These are phyloP conservation scores for Aspergillus glaucus DNA, from an alignment of 2,329 filamentous ascomycete genomes.

Conservation along the genomic window DNA sequence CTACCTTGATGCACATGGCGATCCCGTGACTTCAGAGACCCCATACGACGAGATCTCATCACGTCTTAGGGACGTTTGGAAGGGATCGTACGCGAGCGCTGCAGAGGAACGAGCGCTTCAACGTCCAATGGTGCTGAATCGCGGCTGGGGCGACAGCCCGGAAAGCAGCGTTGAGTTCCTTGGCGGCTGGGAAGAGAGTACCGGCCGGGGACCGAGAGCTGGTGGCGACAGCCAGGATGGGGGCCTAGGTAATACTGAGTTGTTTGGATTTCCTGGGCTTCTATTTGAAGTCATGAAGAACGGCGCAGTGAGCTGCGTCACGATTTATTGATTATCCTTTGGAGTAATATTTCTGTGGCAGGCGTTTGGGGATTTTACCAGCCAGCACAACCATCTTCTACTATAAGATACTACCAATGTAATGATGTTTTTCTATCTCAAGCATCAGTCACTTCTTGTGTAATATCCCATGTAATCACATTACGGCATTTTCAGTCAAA, in stretches of 20 bases:
- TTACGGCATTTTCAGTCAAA: neutral
- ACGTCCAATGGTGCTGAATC: slow-evolving; percentile 74
- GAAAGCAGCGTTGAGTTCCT: slow-evolving; percentile 82
- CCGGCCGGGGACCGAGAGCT: slow-evolving; percentile 39
- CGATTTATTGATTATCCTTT: slow-evolving; percentile 59
- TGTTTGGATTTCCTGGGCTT: slow-evolving; percentile 89
- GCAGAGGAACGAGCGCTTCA: slow-evolving; percentile 50
- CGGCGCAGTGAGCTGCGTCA: slow-evolving; percentile 79
- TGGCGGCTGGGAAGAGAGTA: slow-evolving; percentile 77
- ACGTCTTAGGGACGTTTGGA: slow-evolving; percentile 64
- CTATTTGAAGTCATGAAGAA: slow-evolving; percentile 96
- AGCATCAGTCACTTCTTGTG: neutral
- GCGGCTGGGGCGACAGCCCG: slow-evolving; percentile 86
- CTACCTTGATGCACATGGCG: slow-evolving; percentile 38
- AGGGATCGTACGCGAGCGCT: slow-evolving; percentile 53
- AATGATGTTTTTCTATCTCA: neutral
- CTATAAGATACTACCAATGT: neutral
- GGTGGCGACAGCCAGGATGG: slow-evolving; percentile 40
- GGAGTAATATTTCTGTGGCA: neutral
- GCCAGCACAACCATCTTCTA: neutral
- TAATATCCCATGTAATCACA: neutral
- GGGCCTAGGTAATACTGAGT: slow-evolving; percentile 65
- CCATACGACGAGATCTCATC: slow-evolving; percentile 67
- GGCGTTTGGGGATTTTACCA: neutral
- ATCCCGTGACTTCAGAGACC: slow-evolving; percentile 66